Evolutionary conservation across 495 filamentous ascomycete species (phyloP).

Genomic region (Oleoguttula mirabilis): DNA sequence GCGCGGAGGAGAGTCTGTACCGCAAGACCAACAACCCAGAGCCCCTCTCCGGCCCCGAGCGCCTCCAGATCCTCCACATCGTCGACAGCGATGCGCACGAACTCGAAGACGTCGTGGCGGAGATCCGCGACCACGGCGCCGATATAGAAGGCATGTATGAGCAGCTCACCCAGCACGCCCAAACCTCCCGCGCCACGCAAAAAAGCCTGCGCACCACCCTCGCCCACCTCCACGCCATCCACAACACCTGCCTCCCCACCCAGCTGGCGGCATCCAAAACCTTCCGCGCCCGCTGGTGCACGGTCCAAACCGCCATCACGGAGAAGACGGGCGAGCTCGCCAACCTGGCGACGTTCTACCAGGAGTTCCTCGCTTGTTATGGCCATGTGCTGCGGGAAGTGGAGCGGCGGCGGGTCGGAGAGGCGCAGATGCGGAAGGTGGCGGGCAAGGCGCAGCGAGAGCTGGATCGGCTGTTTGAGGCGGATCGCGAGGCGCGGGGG

Average conservation of each 20-base stretch:
- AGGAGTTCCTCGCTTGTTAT: constrained; percentile 72
- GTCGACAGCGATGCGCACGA: constrained; percentile 72
- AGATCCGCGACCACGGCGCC: constrained; percentile 62
- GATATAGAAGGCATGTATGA: constrained; percentile 63
- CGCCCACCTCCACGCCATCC: constrained; percentile 51
- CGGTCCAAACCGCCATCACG: constrained; percentile 56
- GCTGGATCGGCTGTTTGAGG: constrained; percentile 59
- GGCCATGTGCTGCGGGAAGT: constrained; percentile 74
- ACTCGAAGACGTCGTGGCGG: constrained; percentile 79
- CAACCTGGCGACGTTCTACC: constrained; percentile 61
- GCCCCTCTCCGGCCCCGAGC: constrained; percentile 61
- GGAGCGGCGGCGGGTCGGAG: constrained; percentile 54
- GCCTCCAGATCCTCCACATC: constrained; percentile 70
- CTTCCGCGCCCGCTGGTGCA: constrained; percentile 63
- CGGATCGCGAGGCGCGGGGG: constrained; percentile 63
- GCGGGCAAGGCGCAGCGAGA: constrained; percentile 62
- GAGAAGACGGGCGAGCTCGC: constrained; percentile 61
- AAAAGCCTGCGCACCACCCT: constrained; percentile 45
- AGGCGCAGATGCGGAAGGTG: constrained; percentile 60
- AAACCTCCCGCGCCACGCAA: constrained; percentile 41
- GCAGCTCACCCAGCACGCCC: constrained; percentile 43
- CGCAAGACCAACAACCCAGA: constrained; percentile 48
- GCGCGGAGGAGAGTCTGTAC: constrained; percentile 12
- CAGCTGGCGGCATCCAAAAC: constrained; percentile 59
- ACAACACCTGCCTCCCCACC: constrained; percentile 27